Evolutionary conservation across 306 rosid genomes (phyloP), one percentile per base, ranked within the genome.

Genomic region (Cucurbita maxima): DNA sequence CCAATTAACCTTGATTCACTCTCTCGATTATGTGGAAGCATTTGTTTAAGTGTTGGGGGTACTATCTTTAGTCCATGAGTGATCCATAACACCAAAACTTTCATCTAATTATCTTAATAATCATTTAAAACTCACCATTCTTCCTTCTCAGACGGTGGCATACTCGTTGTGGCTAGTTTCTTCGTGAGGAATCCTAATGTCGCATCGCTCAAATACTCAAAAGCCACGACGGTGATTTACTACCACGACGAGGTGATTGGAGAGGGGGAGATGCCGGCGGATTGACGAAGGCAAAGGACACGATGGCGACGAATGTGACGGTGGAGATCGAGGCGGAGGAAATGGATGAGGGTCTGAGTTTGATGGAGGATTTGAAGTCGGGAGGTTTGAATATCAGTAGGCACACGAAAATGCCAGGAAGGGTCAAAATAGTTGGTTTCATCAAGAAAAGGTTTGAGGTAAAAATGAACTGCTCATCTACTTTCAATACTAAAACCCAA

Each of bases 141-240:
- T 8, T 11, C 43, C 15, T 4, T 11, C 5, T 16, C 20, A 38
- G 54, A 4, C 2, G 22, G 18, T 43, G 64, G 75, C 19, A 5
- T 79, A 36, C 79, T 81, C 4, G 34, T 83, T 8, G 19, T 77
- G 22, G 87, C 81, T 1, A 73, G 69, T 12, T 74, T 86, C 19
- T 83, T 77, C 3, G 79, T 86, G 62, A 50, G 78, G 6, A 86
- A 86, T 55, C 87, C 87, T 3, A 86, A 86, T 82, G 75, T 13
- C 8, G 90, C 78, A 2, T 77, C 87, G 45, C 83, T 71, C 60
- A 76, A 56, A 55, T 86, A 58, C 57, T 55, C 41, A 1, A 75
- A 76, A 58, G 41, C 84, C 20, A 70, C 79, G 13, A 81, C 78
- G 0, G 8, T 5, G 15, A 63, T 83, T 58, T 75, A 52, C 53